Base-by-base conservation (phyloP, 192 early-diverging fungal species). In the Linderina pennispora region DNA sequence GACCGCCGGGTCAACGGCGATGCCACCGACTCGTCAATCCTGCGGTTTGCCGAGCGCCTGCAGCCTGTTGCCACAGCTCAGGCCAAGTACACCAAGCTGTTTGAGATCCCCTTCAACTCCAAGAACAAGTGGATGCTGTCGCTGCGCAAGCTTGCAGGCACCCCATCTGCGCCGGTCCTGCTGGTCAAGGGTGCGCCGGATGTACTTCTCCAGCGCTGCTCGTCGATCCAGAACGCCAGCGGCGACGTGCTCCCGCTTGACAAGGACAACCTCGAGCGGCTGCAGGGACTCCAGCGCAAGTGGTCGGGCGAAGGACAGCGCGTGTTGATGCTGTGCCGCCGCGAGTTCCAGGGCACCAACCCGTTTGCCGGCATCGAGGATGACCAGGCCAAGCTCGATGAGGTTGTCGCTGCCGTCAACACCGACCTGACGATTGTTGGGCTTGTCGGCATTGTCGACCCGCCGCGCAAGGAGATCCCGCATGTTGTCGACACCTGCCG, bases 121-220 rank as follows among this genome's bases (percentile, higher is more conserved):
- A 79, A 79, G 45, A 82, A 81, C 74, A 85, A 85, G 51, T 82
- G 75, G 67, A 77, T 77, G 68, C 35, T 79, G 44, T 60, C 72
- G 10, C 47, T 68, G 23, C 40, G 43, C n/a, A 7, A 52, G 22
- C 23, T 1, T 4, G 11, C 33, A 14, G 55, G 43, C 25, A 40
- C 25, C 32, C 10, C 23, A 8, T 32, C 18, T 9, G 9, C 37
- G 1, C 40, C 47, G 17, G 40, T 72, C 19, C 49, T 78, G 5
- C 58, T 84, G 33, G 65, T 82, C 66, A 86, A 86, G 50, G 87
- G 87, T 26, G 87, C 84, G 3, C 87, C 87, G 23, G 84, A 86
- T 51, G 56, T 84, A 19, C 70, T 89, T 35, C 28, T 80, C 17
- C 61, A 58, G 14, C 44, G 53, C 43, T 80, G 80, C 48, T 48